A percentile compares a stretch with the other conserved stretches of the same genome.
These are phyloP conservation scores for Talaromyces sp. DNA, from an alignment of 2,329 filamentous ascomycete genomes.

Conservation along the genomic window DNA sequence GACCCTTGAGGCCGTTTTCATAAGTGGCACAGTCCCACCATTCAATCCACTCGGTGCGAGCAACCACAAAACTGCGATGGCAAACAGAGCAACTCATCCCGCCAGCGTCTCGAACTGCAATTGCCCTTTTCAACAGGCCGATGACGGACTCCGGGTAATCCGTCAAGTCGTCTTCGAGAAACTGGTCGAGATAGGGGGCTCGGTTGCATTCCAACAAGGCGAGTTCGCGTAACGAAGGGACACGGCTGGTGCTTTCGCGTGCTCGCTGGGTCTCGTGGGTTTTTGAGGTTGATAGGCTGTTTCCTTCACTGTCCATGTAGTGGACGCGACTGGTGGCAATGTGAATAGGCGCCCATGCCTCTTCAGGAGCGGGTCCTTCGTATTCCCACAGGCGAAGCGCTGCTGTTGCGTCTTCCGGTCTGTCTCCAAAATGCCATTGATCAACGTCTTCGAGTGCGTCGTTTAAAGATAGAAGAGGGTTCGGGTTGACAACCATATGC, in stretches of 20 bases:
- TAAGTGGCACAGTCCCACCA: slow-evolving; percentile 39
- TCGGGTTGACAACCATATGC: slow-evolving; percentile 34
- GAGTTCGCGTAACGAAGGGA: slow-evolving; percentile 40
- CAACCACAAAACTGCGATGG: slow-evolving; percentile 33
- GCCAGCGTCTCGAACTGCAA: slow-evolving; percentile 30
- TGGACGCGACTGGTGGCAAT: slow-evolving; percentile 29
- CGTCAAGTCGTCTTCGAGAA: slow-evolving; percentile 29
- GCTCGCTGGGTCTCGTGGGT: slow-evolving; percentile 1
- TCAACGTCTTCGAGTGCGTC: slow-evolving; percentile 21
- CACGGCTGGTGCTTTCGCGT: slow-evolving; percentile 12
- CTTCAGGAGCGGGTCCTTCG: slow-evolving; percentile 20
- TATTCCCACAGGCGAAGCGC: slow-evolving; percentile 18
- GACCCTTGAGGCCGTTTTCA: slow-evolving; percentile 32
- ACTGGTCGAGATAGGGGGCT: slow-evolving; percentile 30
- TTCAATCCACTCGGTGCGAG: slow-evolving; percentile 40
- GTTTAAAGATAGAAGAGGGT: slow-evolving; percentile 31
- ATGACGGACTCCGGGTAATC: slow-evolving; percentile 29
- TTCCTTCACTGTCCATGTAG: slow-evolving; percentile 31
- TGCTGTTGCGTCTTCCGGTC: not conserved
- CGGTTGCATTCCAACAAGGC: slow-evolving; percentile 35
- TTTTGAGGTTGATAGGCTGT: slow-evolving; percentile 13
- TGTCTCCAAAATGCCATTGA: slow-evolving; percentile 24
- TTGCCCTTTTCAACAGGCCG: slow-evolving; percentile 29
- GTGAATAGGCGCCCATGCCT: slow-evolving; percentile 31
- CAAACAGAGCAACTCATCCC: slow-evolving; percentile 38